Percentiles rank a stretch among this genome's conserved stretches.
Evolutionary conservation across 495 filamentous ascomycete species (phyloP).

Genomic region (Cercophora sp.): DNA sequence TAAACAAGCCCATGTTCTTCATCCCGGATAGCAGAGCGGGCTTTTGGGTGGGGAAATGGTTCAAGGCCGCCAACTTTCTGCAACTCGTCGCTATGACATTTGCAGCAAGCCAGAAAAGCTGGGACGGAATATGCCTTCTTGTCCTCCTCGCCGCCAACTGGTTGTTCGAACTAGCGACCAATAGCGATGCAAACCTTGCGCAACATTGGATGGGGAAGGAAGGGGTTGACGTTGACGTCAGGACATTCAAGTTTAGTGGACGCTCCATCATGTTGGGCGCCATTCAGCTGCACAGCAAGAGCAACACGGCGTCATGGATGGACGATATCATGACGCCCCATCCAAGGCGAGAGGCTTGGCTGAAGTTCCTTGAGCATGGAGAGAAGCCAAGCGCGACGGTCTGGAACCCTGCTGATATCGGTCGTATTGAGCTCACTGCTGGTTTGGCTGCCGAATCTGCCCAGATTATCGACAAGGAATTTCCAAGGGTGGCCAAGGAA

Average conservation of each 20-base stretch:
- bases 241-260: slow-evolving; percentile 2
- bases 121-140: neutral
- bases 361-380: neutral
- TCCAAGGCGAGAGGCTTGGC: slow-evolving; percentile 3
- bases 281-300: neutral
- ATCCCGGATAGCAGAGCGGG: neutral
- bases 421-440: neutral
- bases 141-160: neutral
- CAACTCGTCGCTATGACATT: slow-evolving; percentile 2
- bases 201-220: neutral
- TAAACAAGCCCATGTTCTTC: slow-evolving; percentile 6
- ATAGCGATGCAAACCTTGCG: neutral
- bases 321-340: slow-evolving; percentile 5
- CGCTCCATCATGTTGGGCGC: neutral
- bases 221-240: neutral
- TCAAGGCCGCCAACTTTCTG: neutral
- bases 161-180: neutral
- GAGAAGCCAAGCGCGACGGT: neutral
- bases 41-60: neutral
- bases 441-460: neutral
- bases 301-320: slow-evolving; percentile 6
- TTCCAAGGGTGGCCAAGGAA: too few relatives aligned
- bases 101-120: neutral
- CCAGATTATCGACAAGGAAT: too few relatives aligned
- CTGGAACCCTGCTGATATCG: slow-evolving; percentile 1